Evolutionary conservation across 179 eudicot species (phyloP), one percentile per base, ranked within the genome.

Genomic region (Heliamphora pulchella): DNA sequence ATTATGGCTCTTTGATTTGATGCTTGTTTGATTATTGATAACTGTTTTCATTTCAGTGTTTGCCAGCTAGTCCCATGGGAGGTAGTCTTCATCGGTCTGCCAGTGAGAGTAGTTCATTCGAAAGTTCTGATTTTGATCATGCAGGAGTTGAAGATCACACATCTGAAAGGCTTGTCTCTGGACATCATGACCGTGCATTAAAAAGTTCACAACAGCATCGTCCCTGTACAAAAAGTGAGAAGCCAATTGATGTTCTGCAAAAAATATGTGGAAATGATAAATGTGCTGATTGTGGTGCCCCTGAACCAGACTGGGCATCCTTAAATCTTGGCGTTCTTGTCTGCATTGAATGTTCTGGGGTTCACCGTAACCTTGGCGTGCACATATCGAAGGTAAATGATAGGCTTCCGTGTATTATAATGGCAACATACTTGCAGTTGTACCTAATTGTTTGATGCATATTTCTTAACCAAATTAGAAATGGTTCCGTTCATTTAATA

Each of bases 271-370:
- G 99, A 50, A 96, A 96, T 85, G 96, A 92, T 50, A 96, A 82
- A 82, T 96, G 99, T 85, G 96, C 99, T 79, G 99, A 96, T 90
- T 96, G 99, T 86, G 97, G 99, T 78, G 94, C 97, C 70, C 88
- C 94, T 61, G 99, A 96, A 83, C 99, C 98, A 13, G 99, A 96
- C 84, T 96, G 99, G 99, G 99, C 99, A 77, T 96, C 98, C 85
- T 91, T 96, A 83, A 96, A 96, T 87, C 88, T 96, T 31, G 99
- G 99, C 13, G 93, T 96, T 75, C 97, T 96, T 83, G 96, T 96
- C 58, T 96, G 99, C 91, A 96, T 96, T 65, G 99, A 96, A 81
- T 96, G 99, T 90, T 96, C 98, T 39, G 99, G 99, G 72, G 99
- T 96, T 63, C 99, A 96, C 86, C 96, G 98, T 78, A 96, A 96